Conservation (phyloP, 1,284 basidiomycete genomes). For the Laetiporus sulphureus region DNA sequence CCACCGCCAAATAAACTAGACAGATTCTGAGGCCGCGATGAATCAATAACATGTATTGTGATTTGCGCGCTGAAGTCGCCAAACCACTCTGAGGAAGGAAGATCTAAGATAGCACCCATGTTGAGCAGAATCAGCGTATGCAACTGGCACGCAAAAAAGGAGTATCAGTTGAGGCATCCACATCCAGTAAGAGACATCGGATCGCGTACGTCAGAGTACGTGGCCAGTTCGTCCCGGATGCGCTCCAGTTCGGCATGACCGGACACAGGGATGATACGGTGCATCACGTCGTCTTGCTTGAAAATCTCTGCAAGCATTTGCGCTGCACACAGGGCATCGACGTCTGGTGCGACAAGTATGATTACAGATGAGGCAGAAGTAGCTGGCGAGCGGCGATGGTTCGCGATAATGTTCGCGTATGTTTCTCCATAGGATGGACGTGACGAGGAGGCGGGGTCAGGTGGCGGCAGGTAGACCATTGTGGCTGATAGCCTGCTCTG, state of each 20-base stretch:
- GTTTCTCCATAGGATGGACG: constrained; percentile 72
- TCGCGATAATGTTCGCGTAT: constrained; percentile 69
- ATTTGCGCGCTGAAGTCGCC: constrained; percentile 56
- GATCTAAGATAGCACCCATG: constrained; percentile 85
- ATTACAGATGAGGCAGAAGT: constrained; percentile 78
- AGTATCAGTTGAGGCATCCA: not conserved
- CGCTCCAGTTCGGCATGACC: constrained; percentile 73
- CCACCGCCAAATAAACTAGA: constrained; percentile 80
- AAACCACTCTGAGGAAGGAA: constrained; percentile 72
- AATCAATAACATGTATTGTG: constrained; percentile 91
- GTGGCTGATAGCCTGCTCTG: not conserved
- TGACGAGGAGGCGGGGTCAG: constrained; percentile 50
- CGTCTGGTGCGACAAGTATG: constrained; percentile 83
- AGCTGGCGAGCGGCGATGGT: constrained; percentile 68
- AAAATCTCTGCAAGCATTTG: constrained; percentile 88
- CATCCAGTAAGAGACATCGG: not conserved
- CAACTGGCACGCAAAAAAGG: constrained; percentile 43
- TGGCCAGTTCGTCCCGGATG: constrained; percentile 61
- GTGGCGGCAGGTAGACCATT: constrained; percentile 71
- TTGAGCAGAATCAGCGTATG: constrained; percentile 91
- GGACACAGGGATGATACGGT: constrained; percentile 88
- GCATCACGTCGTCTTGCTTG: constrained; percentile 90
- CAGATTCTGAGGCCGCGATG: constrained; percentile 87
- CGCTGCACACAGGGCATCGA: constrained; percentile 86
- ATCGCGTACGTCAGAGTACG: constrained; percentile 61